These are phyloP conservation scores for Nidularia pulvinata DNA, from an alignment of 768 basidiomycete genomes.

Conservation along the genomic window DNA sequence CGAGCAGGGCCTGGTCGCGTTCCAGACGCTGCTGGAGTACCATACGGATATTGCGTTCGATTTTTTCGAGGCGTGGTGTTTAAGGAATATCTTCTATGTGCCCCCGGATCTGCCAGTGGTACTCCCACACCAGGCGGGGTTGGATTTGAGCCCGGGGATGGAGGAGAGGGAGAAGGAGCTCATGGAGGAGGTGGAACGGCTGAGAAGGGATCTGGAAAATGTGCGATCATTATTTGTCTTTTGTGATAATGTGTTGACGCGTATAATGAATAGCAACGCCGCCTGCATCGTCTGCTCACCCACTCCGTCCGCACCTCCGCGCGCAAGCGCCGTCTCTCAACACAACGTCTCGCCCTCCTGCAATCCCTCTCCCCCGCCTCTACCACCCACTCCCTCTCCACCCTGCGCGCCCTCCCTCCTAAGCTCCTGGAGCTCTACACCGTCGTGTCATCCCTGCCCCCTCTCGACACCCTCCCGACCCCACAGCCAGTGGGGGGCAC, in stretches of 20 bases:
- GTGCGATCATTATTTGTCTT: background rate
- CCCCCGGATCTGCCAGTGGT: constrained; percentile 69
- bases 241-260: background rate
- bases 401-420: constrained; percentile 35
- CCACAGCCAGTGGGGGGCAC: constrained; percentile 33
- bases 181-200: background rate
- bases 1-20: constrained; percentile 80
- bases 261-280: background rate
- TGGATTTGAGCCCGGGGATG: constrained; percentile 46
- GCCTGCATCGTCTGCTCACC: background rate
- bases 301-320: background rate
- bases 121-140: constrained; percentile 71
- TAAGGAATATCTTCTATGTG: constrained; percentile 86
- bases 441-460: constrained; percentile 47
- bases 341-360: background rate
- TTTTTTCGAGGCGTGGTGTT: constrained; percentile 88
- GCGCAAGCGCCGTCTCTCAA: background rate
- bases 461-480: constrained; percentile 33
- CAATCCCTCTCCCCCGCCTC: background rate
- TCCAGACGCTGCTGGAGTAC: constrained; percentile 86
- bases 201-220: constrained; percentile 5
- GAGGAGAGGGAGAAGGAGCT: constrained; percentile 9
- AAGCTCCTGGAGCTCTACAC: constrained; percentile 43
- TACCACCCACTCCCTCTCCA: constrained; percentile 30
- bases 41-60: constrained; percentile 93